Evolutionary conservation across 495 filamentous ascomycete species (phyloP), one percentile per base, ranked within the genome.

Genomic region (Glutinoglossum americanum): DNA sequence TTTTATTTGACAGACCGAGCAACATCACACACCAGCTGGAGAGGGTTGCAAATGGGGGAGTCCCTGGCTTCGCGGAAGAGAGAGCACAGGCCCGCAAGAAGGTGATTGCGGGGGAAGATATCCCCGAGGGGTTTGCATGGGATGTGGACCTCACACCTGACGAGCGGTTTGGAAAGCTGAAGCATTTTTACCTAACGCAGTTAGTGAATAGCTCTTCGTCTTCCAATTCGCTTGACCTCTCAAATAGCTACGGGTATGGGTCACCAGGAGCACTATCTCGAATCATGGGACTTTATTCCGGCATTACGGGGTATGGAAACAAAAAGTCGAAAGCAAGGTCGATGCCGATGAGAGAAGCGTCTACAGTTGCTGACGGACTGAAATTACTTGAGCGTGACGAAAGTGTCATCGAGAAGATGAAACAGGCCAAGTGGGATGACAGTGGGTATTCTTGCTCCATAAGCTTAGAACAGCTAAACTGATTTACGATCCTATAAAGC

Each of bases 261-360:
- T 94, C 89, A 0, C 89, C 90, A 0, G 82, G 76, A 9, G 80
- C 87, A 21, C 71, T 94, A 45, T 82, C 87, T 48, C 80, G 90
- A 21, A 85, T 98, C 61, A 94, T 98, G 85, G 87, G 78, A 37
- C 71, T 98, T 32, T 96, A 95, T 68, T 84, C 87, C 1, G 81
- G 80, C 49, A 74, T 70, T 64, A 75, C 55, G 8, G 35, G 68
- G 56, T 70, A 72, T 37, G 66, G 68, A 30, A 76, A 76, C 62
- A 84, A 85, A 61, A 87, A 83, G 61, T 68, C 79, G 44, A 85
- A 84, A 61, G 71, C 72, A 35, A 86, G 82, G 61, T 71, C 77
- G 0, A 75, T 73, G 28, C 74, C 76, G 25, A 92, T 94, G 82
- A 78, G 89, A 26, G 89, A 94, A 70, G 86, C 85, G 10, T 48